phyloP scores from a whole-genome alignment of 2,329 filamentous ascomycete genomes.

The Alternaria arbusti region DNA sequence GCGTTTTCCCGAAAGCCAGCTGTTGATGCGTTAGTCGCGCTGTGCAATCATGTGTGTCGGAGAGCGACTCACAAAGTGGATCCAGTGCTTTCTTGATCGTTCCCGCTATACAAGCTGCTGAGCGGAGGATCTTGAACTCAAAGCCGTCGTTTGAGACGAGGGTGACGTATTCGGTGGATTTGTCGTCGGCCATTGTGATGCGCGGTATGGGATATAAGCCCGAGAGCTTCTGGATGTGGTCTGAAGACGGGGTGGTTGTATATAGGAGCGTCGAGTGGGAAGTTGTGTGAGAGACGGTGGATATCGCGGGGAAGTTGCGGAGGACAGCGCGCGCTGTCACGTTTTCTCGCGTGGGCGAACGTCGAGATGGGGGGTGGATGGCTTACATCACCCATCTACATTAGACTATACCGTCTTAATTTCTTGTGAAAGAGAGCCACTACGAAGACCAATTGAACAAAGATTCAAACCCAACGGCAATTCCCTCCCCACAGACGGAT shows the following conservation, averaged over 20 bases:
- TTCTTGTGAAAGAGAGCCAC: not conserved
- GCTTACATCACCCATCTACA: not conserved
- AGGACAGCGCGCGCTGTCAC: constrained; percentile 29
- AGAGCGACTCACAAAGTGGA: constrained; percentile 61
- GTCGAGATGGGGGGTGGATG: not conserved
- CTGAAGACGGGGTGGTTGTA: not conserved
- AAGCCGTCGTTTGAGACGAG: constrained; percentile 77
- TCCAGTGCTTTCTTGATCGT: constrained; percentile 79
- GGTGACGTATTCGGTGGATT: constrained; percentile 72
- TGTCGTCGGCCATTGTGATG: constrained; percentile 28
- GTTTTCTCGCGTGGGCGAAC: constrained; percentile 26
- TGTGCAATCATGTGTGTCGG: not conserved
- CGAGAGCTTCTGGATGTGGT: not conserved
- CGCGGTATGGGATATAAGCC: not conserved
- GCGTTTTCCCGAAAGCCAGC: constrained; percentile 70
- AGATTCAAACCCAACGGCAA: not conserved
- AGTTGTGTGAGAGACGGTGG: not conserved
- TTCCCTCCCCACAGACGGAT: not conserved
- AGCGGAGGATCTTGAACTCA: constrained; percentile 76
- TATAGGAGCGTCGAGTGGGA: not conserved
- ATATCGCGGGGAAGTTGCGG: constrained; percentile 17
- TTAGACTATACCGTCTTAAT: not conserved
- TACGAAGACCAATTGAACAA: not conserved
- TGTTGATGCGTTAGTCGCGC: constrained; percentile 32
- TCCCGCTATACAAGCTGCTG: constrained; percentile 72